Evolutionary conservation across 2,329 filamentous ascomycete genomes (phyloP).

Genomic region (Colletotrichum zoysiae): DNA sequence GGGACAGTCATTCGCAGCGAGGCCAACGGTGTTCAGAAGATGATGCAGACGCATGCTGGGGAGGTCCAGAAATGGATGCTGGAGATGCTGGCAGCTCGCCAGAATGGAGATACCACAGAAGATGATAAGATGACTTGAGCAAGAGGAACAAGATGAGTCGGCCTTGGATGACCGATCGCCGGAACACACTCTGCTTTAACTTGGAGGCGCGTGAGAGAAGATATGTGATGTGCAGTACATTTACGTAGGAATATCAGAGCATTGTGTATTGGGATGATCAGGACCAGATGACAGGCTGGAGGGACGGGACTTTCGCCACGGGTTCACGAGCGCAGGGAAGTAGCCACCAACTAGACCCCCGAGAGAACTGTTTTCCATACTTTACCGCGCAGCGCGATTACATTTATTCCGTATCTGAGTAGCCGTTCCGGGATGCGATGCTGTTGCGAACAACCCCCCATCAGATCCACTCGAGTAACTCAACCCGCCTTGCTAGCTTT

Average conservation of each 20-base stretch:
- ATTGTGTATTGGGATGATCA: background rate
- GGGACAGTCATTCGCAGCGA: constrained; percentile 68
- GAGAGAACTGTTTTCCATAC: constrained; percentile 3
- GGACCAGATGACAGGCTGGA: background rate
- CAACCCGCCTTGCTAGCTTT: no score
- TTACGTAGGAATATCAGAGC: background rate
- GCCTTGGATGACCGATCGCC: background rate
- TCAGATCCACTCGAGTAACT: background rate
- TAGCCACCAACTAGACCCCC: background rate
- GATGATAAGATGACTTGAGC: constrained; percentile 56
- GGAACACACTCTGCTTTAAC: background rate
- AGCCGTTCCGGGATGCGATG: background rate
- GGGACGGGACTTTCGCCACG: constrained; percentile 8
- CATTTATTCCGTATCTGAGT: fast-evolving
- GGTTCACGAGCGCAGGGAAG: constrained; percentile 21
- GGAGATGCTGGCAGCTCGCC: constrained; percentile 51
- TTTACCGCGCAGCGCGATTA: background rate
- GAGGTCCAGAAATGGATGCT: constrained; percentile 67
- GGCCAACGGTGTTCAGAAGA: constrained; percentile 62
- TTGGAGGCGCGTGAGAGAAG: background rate
- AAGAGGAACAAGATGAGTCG: background rate
- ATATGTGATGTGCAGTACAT: background rate
- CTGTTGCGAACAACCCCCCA: fast-evolving
- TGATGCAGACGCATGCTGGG: constrained; percentile 67
- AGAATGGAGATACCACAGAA: constrained; percentile 61